phyloP scores from a whole-genome alignment of 179 eudicot species.

The Sideroxylon spinosum region DNA sequence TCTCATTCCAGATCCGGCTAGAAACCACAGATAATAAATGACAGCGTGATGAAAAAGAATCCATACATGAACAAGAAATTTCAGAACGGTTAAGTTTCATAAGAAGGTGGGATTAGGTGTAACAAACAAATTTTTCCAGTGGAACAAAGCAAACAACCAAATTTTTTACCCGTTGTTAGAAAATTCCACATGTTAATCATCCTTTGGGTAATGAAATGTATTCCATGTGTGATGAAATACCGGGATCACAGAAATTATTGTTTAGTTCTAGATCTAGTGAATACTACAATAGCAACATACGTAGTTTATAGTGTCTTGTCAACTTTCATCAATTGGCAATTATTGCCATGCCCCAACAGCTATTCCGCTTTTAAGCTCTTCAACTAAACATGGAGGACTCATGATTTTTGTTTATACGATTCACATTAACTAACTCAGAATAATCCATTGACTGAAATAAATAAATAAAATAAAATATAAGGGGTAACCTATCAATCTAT shows the following conservation, averaged over 20 bases:
- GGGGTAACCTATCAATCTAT: neutral
- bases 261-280: neutral
- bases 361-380: neutral
- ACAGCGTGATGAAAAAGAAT: neutral
- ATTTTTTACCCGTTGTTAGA: neutral
- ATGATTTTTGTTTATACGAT: neutral
- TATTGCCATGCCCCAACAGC: neutral
- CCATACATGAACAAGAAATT: neutral
- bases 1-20: constrained; percentile 98
- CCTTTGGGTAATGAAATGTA: neutral
- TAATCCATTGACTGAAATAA: neutral
- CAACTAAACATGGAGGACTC: neutral
- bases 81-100: neutral
- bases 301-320: neutral
- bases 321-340: neutral
- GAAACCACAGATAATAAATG: constrained; percentile 11
- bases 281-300: neutral
- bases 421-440: neutral
- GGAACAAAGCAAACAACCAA: neutral
- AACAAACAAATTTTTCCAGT: neutral
- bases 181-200: neutral
- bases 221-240: neutral
- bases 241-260: neutral
- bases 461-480: neutral
- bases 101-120: neutral